These are phyloP conservation scores for Lophiostoma macrostomum DNA, from an alignment of 495 filamentous ascomycete species.

Conservation along the genomic window DNA sequence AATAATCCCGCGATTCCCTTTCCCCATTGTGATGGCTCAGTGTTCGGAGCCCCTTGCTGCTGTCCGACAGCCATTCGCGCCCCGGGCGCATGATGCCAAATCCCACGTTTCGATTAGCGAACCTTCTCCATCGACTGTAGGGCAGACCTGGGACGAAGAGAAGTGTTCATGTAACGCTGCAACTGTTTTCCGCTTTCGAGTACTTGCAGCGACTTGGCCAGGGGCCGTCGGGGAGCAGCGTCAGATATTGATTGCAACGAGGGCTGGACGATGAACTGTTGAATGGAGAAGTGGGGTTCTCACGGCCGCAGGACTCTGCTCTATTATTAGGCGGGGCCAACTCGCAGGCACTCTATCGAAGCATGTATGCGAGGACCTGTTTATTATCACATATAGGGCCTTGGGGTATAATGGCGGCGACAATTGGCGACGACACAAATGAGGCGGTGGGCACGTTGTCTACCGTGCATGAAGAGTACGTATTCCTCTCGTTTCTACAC, in stretches of 20 bases:
- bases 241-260: constrained; percentile 21
- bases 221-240: neutral
- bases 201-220: constrained; percentile 6
- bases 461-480: constrained; percentile 23
- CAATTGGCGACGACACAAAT: too few species aligned
- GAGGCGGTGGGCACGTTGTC: constrained; percentile 10
- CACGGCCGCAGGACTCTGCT: neutral
- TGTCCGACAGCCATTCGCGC: neutral
- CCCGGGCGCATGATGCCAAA: constrained; percentile 7
- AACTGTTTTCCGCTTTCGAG: constrained; percentile 29
- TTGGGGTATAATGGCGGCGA: constrained; percentile 24
- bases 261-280: constrained; percentile 21
- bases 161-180: constrained; percentile 31
- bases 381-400: constrained; percentile 31
- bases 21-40: constrained; percentile 10
- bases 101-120: constrained; percentile 3
- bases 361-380: too few species aligned
- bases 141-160: neutral
- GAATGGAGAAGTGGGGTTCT: neutral
- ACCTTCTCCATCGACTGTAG: constrained; percentile 2
- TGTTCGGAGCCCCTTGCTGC: constrained; percentile 5
- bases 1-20: constrained; percentile 15
- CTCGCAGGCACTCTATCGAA: neutral
- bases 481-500: constrained; percentile 1
- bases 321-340: constrained; percentile 23